phyloP scores from a whole-genome alignment of 495 filamentous ascomycete genomes.

The Aspergillus indologenus region DNA sequence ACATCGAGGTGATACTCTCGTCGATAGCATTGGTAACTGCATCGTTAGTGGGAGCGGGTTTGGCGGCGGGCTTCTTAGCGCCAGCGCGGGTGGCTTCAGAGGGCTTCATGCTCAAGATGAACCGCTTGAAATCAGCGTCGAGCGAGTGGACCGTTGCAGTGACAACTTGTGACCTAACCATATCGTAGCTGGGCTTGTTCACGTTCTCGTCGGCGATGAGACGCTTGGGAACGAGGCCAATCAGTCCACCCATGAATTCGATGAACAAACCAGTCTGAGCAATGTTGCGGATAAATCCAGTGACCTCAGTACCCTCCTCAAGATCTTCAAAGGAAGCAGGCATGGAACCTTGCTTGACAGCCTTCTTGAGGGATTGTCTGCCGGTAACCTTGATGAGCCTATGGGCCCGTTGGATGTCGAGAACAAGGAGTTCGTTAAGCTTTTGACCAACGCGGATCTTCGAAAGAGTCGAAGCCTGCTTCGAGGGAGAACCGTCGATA shows the following conservation, averaged over 20 bases:
- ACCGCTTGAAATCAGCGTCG: conserved; percentile 55
- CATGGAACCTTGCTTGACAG: conserved; percentile 61
- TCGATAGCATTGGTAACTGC: conserved; percentile 67
- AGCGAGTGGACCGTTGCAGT: conserved; percentile 65
- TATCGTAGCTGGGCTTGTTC: conserved; percentile 68
- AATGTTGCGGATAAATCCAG: conserved; percentile 83
- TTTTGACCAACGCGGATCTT: conserved; percentile 78
- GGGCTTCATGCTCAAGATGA: conserved; percentile 60
- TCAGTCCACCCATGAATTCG: conserved; percentile 73
- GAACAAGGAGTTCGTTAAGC: conserved; percentile 75
- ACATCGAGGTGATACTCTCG: conserved; percentile 55
- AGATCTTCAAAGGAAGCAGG: conserved; percentile 66
- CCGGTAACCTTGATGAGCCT: conserved; percentile 70
- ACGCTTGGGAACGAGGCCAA: conserved; percentile 72
- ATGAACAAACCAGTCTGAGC: conserved; percentile 76
- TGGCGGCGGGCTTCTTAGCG: conserved; percentile 24
- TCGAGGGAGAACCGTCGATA: conserved; percentile 73
- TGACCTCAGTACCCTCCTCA: conserved; percentile 60
- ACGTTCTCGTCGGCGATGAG: conserved; percentile 65
- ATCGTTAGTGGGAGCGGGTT: conserved; percentile 33
- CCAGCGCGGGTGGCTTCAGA: conserved; percentile 31
- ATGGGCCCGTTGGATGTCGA: conserved; percentile 73
- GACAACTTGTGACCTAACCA: conserved; percentile 69
- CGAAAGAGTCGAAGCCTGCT: conserved; percentile 69
- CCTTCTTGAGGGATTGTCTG: conserved; percentile 78